Evolutionary conservation across 768 basidiomycete species (phyloP).

Genomic region (Fomitopsis serialis): DNA sequence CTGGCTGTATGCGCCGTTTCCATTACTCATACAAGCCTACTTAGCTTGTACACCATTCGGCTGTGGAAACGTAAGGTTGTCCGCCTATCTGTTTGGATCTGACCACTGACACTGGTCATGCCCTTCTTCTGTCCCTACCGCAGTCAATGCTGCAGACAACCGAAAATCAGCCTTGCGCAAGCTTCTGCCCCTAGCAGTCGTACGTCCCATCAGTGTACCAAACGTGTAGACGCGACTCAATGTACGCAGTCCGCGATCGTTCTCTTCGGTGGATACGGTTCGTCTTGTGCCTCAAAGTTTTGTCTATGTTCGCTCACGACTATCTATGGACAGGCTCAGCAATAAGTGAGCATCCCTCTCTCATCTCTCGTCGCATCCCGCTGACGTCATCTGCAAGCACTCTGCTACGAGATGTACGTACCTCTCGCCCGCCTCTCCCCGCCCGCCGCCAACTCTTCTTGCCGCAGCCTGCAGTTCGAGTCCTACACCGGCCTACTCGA

Average conservation of each 20-base stretch:
- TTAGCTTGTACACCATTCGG: constrained; percentile 13
- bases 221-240: too few relatives aligned
- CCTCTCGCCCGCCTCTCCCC: neutral
- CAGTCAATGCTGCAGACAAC: neutral
- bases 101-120: too few relatives aligned
- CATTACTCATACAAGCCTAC: neutral
- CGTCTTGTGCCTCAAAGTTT: neutral
- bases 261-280: constrained; percentile 5
- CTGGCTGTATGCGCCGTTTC: neutral
- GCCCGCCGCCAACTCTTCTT: neutral
- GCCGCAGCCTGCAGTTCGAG: neutral
- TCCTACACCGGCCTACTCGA: neutral
- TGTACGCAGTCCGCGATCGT: constrained; percentile 8
- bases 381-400: neutral
- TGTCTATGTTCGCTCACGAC: too few relatives aligned
- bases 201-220: neutral
- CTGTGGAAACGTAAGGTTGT: constrained; percentile 13
- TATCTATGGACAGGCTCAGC: neutral
- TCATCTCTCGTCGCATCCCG: neutral
- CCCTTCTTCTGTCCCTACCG: neutral
- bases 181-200: neutral
- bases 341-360: neutral
- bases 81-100: too few relatives aligned
- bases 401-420: constrained; percentile 4
- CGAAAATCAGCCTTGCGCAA: neutral